These are phyloP conservation scores for Mortierella claussenii DNA, from an alignment of 192 early-diverging fungal genomes.

Conservation along the genomic window DNA sequence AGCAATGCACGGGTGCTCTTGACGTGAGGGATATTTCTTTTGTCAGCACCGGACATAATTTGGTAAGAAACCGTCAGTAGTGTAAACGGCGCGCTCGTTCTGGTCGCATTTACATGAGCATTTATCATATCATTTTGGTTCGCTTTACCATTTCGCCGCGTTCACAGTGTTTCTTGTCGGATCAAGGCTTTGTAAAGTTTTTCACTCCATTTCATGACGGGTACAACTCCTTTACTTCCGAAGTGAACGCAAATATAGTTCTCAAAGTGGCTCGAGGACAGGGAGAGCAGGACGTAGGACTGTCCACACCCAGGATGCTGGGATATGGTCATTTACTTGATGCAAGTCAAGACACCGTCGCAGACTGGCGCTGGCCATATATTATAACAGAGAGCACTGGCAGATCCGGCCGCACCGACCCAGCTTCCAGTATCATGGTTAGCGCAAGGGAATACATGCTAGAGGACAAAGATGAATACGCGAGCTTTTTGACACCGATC, in stretches of 20 bases:
- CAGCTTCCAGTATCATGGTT: neutral
- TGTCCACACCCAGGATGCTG: conserved; percentile 30
- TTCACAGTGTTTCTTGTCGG: conserved; percentile 37
- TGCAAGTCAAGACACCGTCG: neutral
- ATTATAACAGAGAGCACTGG: conserved; percentile 24
- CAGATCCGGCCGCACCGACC: neutral
- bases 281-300: neutral
- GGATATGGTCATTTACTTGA: conserved; percentile 35
- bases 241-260: conserved; percentile 20
- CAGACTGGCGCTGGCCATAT: conserved; percentile 51
- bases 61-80: too few relatives aligned
- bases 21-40: neutral
- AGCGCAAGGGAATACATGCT: conserved; percentile 19
- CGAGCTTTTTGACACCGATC: conserved; percentile 3
- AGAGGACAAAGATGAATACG: conserved; percentile 9
- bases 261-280: neutral
- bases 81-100: too few relatives aligned
- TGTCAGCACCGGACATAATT: conserved; percentile 19
- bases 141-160: too few relatives aligned
- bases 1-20: neutral
- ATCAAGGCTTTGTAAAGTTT: conserved; percentile 43
- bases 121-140: neutral
- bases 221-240: conserved; percentile 11
- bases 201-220: conserved; percentile 48
- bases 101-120: too few relatives aligned